Conservation (phyloP, 2,329 filamentous ascomycete genomes). For the Drechslerella coelobrocha region DNA sequence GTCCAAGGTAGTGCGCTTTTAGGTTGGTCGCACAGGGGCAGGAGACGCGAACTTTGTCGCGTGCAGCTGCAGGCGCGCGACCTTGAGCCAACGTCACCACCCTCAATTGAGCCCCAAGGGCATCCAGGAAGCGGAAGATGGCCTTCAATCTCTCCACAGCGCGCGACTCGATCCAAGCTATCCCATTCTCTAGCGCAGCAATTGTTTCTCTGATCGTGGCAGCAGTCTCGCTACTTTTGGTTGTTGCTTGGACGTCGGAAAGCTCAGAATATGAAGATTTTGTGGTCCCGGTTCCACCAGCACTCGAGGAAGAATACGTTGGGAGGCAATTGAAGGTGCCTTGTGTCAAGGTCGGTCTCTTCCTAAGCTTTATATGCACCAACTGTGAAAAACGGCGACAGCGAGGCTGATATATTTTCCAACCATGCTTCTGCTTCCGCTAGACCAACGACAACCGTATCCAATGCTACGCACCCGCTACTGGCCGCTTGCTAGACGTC, state of each 20-base stretch:
- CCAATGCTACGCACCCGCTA: constrained; percentile 84
- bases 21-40: neutral
- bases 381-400: neutral
- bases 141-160: constrained; percentile 8
- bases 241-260: constrained; percentile 30
- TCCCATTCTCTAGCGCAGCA: constrained; percentile 12
- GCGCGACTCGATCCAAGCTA: constrained; percentile 16
- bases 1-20: no score
- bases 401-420: neutral
- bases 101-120: neutral
- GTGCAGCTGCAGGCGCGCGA: neutral
- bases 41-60: neutral
- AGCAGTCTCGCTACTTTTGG: constrained; percentile 4
- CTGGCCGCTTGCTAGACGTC: constrained; percentile 79
- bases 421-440: neutral
- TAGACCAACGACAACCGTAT: constrained; percentile 33
- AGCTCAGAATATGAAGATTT: constrained; percentile 34
- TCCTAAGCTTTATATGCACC: neutral
- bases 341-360: constrained; percentile 22
- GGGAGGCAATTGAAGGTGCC: constrained; percentile 26
- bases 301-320: constrained; percentile 31
- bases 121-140: neutral
- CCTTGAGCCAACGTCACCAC: neutral
- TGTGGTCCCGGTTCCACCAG: constrained; percentile 21
- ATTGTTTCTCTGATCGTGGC: constrained; percentile 28